Conservation (phyloP, 2,329 filamentous ascomycete genomes). For the Xylariomycetidae sp. region DNA sequence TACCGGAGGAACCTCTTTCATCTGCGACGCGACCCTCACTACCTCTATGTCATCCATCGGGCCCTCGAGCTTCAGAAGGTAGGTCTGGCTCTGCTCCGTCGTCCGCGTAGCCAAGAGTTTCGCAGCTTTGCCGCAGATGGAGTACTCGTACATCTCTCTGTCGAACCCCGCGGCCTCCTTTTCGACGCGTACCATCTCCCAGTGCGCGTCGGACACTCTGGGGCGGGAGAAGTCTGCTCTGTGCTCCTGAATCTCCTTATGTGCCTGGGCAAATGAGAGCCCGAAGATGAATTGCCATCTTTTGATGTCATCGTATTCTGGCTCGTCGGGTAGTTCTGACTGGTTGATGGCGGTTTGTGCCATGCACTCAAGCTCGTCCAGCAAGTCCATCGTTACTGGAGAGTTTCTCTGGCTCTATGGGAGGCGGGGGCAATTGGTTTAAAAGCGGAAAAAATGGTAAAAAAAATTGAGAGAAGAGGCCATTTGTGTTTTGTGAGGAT, state of each 20-base stretch:
- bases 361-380: conserved; percentile 12
- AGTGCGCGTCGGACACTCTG: conserved; percentile 7
- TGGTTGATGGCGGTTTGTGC: conserved; percentile 4
- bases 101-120: neutral
- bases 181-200: conserved; percentile 7
- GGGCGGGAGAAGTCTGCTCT: conserved; percentile 4
- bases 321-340: conserved; percentile 1
- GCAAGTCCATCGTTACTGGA: too few relatives aligned
- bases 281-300: conserved; percentile 12
- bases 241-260: conserved; percentile 6
- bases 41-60: neutral
- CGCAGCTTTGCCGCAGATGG: neutral
- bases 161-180: conserved; percentile 10
- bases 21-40: conserved; percentile 1
- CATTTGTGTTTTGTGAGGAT: too few relatives aligned
- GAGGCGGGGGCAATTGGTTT: too few relatives aligned
- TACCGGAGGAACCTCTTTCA: neutral
- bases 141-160: conserved; percentile 13
- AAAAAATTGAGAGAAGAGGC: too few relatives aligned
- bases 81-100: neutral
- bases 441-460: too few relatives aligned
- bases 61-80: neutral
- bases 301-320: conserved; percentile 4
- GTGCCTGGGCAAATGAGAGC: conserved; percentile 4
- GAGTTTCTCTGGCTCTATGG: too few relatives aligned